A percentile compares a stretch with the other conserved stretches of the same genome.
These are phyloP conservation scores for Podila clonocystis DNA, from an alignment of 192 early-diverging fungal genomes.

Conservation along the genomic window DNA sequence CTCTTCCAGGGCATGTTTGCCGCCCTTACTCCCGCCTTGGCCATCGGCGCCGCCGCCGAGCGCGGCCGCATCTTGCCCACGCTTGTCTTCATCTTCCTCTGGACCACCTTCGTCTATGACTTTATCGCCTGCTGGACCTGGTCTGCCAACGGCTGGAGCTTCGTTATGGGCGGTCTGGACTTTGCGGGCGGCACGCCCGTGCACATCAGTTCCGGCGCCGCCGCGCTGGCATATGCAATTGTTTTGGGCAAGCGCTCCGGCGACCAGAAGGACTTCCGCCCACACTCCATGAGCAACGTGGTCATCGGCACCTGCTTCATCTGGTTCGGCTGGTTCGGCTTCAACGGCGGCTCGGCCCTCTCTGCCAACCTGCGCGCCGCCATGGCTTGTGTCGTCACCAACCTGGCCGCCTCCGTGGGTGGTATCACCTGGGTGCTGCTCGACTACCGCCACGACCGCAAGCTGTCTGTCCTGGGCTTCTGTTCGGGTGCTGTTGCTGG, in stretches of 20 bases:
- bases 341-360: conserved; percentile 91
- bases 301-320: conserved; percentile 89
- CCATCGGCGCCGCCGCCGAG: conserved; percentile 91
- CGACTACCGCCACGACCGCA: conserved; percentile 82
- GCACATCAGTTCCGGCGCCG: conserved; percentile 92
- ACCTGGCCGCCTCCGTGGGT: conserved; percentile 84
- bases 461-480: conserved; percentile 91
- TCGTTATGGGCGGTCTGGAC: conserved; percentile 85
- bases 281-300: conserved; percentile 93
- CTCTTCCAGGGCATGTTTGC: conserved; percentile 96
- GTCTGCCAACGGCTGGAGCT: conserved; percentile 89
- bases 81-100: conserved; percentile 91
- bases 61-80: conserved; percentile 87
- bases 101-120: conserved; percentile 94
- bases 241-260: conserved; percentile 86
- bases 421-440: conserved; percentile 86
- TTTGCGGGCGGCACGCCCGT: conserved; percentile 98
- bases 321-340: conserved; percentile 98
- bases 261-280: conserved; percentile 77
- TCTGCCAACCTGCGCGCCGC: conserved; percentile 85
- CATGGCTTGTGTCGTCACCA: conserved; percentile 87
- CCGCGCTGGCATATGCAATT: conserved; percentile 87
- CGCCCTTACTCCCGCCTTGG: conserved; percentile 89
- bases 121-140: conserved; percentile 97
- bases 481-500: conserved; percentile 97